phyloP scores from a whole-genome alignment of 495 filamentous ascomycete species.

The Penicillium mononematosum region DNA sequence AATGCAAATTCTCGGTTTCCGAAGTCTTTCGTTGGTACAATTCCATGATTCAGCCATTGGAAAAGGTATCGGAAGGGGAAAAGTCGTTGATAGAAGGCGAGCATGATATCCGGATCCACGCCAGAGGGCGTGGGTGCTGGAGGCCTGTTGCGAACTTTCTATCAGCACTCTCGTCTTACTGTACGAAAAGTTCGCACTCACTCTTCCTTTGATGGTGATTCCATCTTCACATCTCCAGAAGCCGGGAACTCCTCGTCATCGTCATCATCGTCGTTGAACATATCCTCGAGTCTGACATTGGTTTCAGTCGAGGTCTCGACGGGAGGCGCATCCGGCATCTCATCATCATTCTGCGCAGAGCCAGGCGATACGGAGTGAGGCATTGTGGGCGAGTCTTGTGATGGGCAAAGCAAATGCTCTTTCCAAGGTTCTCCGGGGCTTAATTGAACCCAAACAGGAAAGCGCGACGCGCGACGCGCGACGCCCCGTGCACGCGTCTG shows the following conservation, averaged over 20 bases:
- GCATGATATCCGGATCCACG: constrained; percentile 79
- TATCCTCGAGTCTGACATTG: constrained; percentile 70
- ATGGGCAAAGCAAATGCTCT: not conserved
- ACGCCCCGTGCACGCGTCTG: constrained; percentile 12
- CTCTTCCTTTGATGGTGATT: constrained; percentile 44
- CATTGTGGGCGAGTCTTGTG: constrained; percentile 36
- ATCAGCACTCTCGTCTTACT: not conserved
- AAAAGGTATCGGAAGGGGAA: constrained; percentile 95
- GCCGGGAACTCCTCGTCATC: constrained; percentile 78
- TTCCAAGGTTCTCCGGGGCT: not conserved
- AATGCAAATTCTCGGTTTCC: constrained; percentile 93
- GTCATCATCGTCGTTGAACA: constrained; percentile 74
- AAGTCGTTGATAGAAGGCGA: constrained; percentile 89
- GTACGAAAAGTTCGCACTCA: constrained; percentile 23
- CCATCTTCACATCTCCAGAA: constrained; percentile 50
- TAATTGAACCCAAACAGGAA: constrained; percentile 23
- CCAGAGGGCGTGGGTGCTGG: constrained; percentile 32
- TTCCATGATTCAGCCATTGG: constrained; percentile 96
- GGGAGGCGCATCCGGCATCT: constrained; percentile 42
- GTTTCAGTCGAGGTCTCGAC: constrained; percentile 26
- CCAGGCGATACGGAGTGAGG: constrained; percentile 52
- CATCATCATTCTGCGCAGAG: constrained; percentile 36
- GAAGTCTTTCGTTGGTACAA: constrained; percentile 82
- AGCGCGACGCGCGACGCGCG: constrained; percentile 21
- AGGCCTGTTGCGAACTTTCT: constrained; percentile 9